Base-by-base conservation (phyloP, 768 basidiomycete species). In the Pleurotus pulmonarius region DNA sequence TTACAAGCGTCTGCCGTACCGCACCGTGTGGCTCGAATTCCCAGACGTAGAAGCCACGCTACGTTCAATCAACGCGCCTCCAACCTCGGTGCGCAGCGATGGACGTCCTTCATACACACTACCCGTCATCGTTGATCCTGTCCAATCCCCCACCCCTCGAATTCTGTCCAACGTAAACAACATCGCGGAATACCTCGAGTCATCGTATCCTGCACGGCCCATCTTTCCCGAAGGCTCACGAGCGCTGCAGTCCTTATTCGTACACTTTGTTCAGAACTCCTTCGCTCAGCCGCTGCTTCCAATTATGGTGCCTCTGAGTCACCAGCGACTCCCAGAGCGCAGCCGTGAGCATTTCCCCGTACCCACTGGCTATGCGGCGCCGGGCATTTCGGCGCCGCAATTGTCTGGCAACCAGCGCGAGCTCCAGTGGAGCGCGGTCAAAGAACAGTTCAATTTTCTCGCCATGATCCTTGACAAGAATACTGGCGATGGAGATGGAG, bases 161-260 rank as follows among this genome's bases (percentile, higher is more conserved):
- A 75, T 86, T 4, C 69, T 88, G 34, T 81, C 86, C 15, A 82
- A 86, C 55, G 71, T 79, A 15, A 81, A 82, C 63, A 71, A 65
- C 54, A 91, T 91, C 56, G 83, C 83, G 1, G 87, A 89, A 60
- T 89, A 90, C 65, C 81, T 90, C 38, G 89, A 91, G 62, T 67
- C 73, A 3, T 72, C 78, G 0, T 89, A 87, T 61, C 87, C 88
- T 0, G 85, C 85, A 0, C 83, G 87, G 3, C 84, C 85, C 0
- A 76, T 90, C 5, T 83, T 87, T 58, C 89, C 89, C 0, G 84
- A 85, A 22, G 88, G 86, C 13, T 79, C 87, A 0, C 79, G 83
- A 3, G 86, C 87, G 0, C 67, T 89, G 43, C 87, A 91, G 56
- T 73, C 79, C 5, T 74, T 87, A 37, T 90, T 89, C 65, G 86